phyloP scores from a whole-genome alignment of 345 rosid genomes.

The Eutrema yunnanense region DNA sequence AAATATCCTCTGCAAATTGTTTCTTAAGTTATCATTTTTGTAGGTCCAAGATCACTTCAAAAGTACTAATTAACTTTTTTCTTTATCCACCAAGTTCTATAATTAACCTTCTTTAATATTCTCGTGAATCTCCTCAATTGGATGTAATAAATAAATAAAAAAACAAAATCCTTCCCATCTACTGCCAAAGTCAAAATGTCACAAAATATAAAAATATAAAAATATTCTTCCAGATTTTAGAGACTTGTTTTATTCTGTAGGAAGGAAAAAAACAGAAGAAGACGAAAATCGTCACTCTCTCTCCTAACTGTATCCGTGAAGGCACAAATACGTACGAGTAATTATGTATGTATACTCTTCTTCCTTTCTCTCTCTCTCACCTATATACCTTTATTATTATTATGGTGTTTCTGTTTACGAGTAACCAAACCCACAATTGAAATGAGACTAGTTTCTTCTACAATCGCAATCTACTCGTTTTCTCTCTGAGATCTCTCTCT shows the following conservation, averaged over 20 bases:
- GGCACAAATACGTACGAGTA: slow-evolving; percentile 27
- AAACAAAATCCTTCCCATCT: slow-evolving; percentile 25
- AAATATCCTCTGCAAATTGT: neutral
- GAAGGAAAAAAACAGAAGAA: neutral
- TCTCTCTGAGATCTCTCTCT: slow-evolving; percentile 25
- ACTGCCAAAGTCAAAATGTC: slow-evolving; percentile 24
- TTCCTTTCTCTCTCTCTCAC: slow-evolving; percentile 18
- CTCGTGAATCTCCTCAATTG: slow-evolving; percentile 30
- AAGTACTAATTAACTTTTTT: neutral
- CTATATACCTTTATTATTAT: slow-evolving; percentile 15
- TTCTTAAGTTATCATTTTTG: neutral
- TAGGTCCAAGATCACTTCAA: no score
- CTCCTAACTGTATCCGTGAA: slow-evolving; percentile 34
- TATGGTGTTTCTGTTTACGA: slow-evolving; percentile 26
- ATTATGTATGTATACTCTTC: slow-evolving; percentile 23
- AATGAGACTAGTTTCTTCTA: neutral
- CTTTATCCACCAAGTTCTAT: neutral
- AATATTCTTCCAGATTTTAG: neutral
- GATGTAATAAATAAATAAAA: slow-evolving; percentile 17
- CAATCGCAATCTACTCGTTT: slow-evolving; percentile 14
- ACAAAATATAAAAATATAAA: neutral
- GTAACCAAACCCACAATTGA: slow-evolving; percentile 25
- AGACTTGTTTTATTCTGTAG: slow-evolving; percentile 22
- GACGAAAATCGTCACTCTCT: slow-evolving; percentile 16
- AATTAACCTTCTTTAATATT: neutral